These are phyloP conservation scores for Aurinia saxatilis DNA, from an alignment of 345 rosid species.

Conservation along the genomic window DNA sequence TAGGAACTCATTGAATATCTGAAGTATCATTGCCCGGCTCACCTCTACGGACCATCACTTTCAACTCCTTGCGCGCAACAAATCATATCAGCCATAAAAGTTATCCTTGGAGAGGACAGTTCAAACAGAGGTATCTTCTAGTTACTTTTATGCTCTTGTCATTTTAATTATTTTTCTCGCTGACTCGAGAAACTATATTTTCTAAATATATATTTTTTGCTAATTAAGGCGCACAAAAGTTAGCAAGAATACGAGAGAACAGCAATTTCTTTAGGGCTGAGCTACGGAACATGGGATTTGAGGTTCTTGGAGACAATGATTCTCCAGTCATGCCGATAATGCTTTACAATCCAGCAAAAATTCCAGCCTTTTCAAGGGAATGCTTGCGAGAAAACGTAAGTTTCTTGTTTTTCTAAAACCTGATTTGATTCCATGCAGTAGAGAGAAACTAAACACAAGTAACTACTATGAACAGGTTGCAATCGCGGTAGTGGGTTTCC, in stretches of 20 bases:
- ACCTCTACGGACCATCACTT: constrained; percentile 83
- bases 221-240: constrained; percentile 71
- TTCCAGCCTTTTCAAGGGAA: constrained; percentile 94
- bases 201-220: too few species aligned
- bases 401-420: not conserved
- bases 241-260: constrained; percentile 84
- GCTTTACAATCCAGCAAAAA: constrained; percentile 97
- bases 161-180: not conserved
- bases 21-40: constrained; percentile 76
- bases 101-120: constrained; percentile 93
- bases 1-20: constrained; percentile 79
- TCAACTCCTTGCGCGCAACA: constrained; percentile 92
- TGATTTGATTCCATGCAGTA: not conserved
- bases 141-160: not conserved
- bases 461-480: constrained; percentile 38
- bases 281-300: constrained; percentile 88
- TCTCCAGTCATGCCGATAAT: constrained; percentile 97
- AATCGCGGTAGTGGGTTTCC: constrained; percentile 56
- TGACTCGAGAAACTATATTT: not conserved
- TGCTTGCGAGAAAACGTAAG: constrained; percentile 71
- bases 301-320: constrained; percentile 94
- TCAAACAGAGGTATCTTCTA: constrained; percentile 61
- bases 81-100: constrained; percentile 79
- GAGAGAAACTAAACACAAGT: not conserved
- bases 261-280: constrained; percentile 93